These are phyloP conservation scores for Erigeron canadensis DNA, from an alignment of 129 eudicot species.

Conservation along the genomic window DNA sequence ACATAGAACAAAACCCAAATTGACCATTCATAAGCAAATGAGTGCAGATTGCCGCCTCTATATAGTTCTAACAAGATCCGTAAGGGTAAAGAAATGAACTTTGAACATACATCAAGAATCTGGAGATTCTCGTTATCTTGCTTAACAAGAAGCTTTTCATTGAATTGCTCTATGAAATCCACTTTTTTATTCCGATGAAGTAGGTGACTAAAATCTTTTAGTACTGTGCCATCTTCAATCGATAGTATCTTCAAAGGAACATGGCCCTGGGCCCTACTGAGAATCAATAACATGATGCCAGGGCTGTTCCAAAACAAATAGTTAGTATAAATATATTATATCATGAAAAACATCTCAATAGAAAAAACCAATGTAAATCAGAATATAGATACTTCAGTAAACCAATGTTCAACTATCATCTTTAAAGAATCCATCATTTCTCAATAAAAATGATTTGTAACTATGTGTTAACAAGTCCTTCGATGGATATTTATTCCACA, in stretches of 20 bases:
- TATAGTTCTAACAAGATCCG: neutral
- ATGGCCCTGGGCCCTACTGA: slow-evolving; percentile 36
- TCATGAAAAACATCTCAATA: neutral
- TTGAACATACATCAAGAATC: slow-evolving; percentile 46
- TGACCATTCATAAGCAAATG: neutral
- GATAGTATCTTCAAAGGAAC: slow-evolving; percentile 46
- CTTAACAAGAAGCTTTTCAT: slow-evolving; percentile 62
- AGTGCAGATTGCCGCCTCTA: neutral
- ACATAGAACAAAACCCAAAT: slow-evolving; percentile 3
- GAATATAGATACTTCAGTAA: neutral
- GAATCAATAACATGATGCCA: slow-evolving; percentile 45
- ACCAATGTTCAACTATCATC: slow-evolving; percentile 16
- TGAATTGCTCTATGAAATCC: slow-evolving; percentile 56
- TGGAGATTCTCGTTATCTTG: slow-evolving; percentile 61
- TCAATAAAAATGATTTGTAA: neutral
- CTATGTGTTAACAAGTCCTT: neutral
- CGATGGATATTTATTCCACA: neutral
- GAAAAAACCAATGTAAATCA: neutral
- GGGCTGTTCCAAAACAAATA: slow-evolving; percentile 30
- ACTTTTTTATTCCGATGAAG: slow-evolving; percentile 57
- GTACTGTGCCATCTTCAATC: slow-evolving; percentile 46
- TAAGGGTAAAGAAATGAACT: slow-evolving; percentile 1
- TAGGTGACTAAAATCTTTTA: slow-evolving; percentile 46
- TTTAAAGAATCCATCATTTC: neutral
- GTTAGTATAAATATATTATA: neutral